phyloP scores from a whole-genome alignment of 1,139 yeast species.

The Taphrina flavorubra region DNA sequence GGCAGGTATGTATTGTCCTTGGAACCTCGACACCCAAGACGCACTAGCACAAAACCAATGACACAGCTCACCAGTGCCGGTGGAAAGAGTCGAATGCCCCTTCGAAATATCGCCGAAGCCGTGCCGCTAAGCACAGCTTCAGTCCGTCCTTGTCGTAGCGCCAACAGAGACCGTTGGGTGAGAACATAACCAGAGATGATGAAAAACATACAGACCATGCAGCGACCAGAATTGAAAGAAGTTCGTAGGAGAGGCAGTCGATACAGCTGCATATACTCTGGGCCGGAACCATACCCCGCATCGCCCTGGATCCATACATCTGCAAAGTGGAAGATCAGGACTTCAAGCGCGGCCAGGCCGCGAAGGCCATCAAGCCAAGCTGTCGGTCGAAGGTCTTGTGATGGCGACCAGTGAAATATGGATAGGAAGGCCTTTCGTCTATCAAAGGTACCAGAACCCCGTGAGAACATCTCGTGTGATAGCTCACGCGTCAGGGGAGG shows the following conservation, averaged over 20 bases:
- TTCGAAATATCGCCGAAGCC: conserved; percentile 20
- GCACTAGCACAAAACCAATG: conserved; percentile 21
- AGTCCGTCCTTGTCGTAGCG: conserved; percentile 8
- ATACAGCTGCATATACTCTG: conserved; percentile 1
- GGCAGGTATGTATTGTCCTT: conserved; percentile 1
- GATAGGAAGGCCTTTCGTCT: background rate
- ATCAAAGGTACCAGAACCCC: background rate
- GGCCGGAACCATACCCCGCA: conserved; percentile 14
- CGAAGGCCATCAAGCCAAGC: conserved; percentile 38
- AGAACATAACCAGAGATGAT: conserved; percentile 33
- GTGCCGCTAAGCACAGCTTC: background rate
- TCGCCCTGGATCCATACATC: conserved; percentile 22
- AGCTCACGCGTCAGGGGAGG: too few relatives aligned
- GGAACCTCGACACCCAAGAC: conserved; percentile 14
- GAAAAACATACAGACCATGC: conserved; percentile 34
- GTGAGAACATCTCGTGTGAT: too few relatives aligned
- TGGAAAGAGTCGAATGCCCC: conserved; percentile 25
- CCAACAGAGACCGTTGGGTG: conserved; percentile 22
- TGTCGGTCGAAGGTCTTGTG: conserved; percentile 11
- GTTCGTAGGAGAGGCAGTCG: conserved; percentile 19
- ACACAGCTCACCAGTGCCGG: conserved; percentile 17
- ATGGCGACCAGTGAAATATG: background rate
- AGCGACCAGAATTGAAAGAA: conserved; percentile 12
- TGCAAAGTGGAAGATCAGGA: conserved; percentile 27
- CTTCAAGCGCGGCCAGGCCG: conserved; percentile 31